Evolutionary conservation across 176 grass and related monocot genomes (phyloP).

Genomic region (Thalia dealbata): DNA sequence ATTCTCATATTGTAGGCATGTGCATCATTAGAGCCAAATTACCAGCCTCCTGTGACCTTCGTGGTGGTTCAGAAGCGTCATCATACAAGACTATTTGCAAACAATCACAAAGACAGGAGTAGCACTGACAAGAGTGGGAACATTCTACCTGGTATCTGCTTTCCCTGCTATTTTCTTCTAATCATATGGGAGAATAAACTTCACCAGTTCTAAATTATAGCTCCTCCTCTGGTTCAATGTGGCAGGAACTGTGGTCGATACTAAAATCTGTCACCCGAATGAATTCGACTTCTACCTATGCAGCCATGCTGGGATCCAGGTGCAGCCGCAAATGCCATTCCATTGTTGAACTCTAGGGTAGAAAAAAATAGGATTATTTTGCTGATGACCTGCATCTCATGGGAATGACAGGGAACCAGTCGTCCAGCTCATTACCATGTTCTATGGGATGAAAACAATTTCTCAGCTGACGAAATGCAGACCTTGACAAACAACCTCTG

Average conservation of each 20-base stretch:
- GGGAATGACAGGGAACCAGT: conserved; percentile 41
- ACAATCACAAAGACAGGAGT: conserved; percentile 97
- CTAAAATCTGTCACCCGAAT: conserved; percentile 89
- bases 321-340: not conserved
- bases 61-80: conserved; percentile 98
- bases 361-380: too few relatives aligned
- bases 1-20: conserved; percentile 50
- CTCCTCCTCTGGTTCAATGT: not conserved
- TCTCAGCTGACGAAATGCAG: conserved; percentile 78
- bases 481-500: conserved; percentile 99
- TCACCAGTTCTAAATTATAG: too few relatives aligned
- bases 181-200: too few relatives aligned
- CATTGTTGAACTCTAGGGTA: too few relatives aligned
- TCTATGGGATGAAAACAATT: conserved; percentile 66
- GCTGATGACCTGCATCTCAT: too few relatives aligned
- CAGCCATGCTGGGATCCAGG: conserved; percentile 99
- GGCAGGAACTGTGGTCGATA: conserved; percentile 93
- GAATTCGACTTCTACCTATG: conserved; percentile 99
- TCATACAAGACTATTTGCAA: conserved; percentile 91
- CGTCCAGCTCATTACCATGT: conserved; percentile 55
- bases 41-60: conserved; percentile 98
- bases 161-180: too few relatives aligned
- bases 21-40: conserved; percentile 96
- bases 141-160: conserved; percentile 71
- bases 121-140: conserved; percentile 95